Evolutionary conservation across 2,329 filamentous ascomycete species (phyloP), one percentile per base, ranked within the genome.

Genomic region (Uncinocarpus reesii): DNA sequence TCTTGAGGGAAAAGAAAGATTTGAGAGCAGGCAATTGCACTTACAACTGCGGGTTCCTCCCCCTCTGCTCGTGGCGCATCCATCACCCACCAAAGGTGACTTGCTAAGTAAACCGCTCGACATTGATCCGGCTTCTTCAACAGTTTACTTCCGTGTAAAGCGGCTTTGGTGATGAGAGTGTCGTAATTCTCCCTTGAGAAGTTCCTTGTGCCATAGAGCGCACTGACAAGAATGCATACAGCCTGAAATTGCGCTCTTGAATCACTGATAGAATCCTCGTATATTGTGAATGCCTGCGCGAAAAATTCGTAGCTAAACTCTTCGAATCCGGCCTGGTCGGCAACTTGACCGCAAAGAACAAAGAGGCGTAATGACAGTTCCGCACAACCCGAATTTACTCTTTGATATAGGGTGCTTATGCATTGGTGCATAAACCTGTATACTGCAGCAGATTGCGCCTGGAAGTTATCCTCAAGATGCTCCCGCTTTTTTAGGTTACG

Each of bases 121-220:
- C 92, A 98, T 69, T 98, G 92, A 64, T 98, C 92, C 1, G 92
- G 93, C 71, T 98, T 98, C 68, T 95, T 90, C 58, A 98, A 76
- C 55, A 98, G 73, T 66, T 96, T 98, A 70, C 89, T 95, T 15
- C 92, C 90, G 62, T 98, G 93, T 57, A 96, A 77, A 2, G 93
- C 90, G 56, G 88, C 93, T 69, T 98, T 98, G 7, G 92, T 98
- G 62, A 98, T 98, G 28, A 98, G 74, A 0, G 92, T 98, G 65
- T 98, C 93, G 67, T 96, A 98, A 62, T 96, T 98, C 68, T 98
- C 92, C 65, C 90, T 89, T 53, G 86, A 83, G 64, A 98, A 98
- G 60, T 90, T 83, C 50, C 90, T 77, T 10, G 87, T 90, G 55
- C 87, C 83, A 62, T 95, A 89, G 49, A 98, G 72, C 4, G 86